Evolutionary conservation across 2,329 filamentous ascomycete species (phyloP).

Genomic region (Fusarium lateritium): DNA sequence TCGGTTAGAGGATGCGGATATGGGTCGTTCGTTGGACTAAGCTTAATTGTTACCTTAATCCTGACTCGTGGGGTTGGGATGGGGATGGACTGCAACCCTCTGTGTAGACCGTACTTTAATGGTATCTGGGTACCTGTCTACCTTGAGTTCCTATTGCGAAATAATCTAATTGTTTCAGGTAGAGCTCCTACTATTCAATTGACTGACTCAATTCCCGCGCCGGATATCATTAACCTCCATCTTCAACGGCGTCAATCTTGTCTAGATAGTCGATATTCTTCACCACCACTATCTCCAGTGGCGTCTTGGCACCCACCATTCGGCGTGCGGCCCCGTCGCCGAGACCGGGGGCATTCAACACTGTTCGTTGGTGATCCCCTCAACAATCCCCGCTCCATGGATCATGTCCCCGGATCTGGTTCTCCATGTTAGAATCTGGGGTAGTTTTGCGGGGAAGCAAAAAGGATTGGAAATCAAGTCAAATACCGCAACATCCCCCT

Average conservation of each 20-base stretch:
- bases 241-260: neutral
- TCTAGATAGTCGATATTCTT: neutral
- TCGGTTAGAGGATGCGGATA: conserved; percentile 3
- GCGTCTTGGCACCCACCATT: conserved; percentile 31
- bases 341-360: conserved; percentile 23
- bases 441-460: conserved; percentile 35
- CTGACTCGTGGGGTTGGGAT: conserved; percentile 30
- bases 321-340: conserved; percentile 35
- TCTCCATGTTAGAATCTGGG: conserved; percentile 29
- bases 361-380: conserved; percentile 31
- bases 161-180: neutral
- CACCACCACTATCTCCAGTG: conserved; percentile 2
- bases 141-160: neutral
- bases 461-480: neutral
- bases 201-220: neutral
- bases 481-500: conserved; percentile 35
- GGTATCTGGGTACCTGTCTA: neutral
- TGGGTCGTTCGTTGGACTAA: conserved; percentile 18
- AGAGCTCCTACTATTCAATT: neutral
- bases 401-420: conserved; percentile 26
- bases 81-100: neutral
- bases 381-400: conserved; percentile 23
- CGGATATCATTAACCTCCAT: conserved; percentile 12
- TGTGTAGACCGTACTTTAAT: neutral
- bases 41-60: conserved; percentile 36